phyloP scores from a whole-genome alignment of 495 filamentous ascomycete genomes.

The Hypoxylon subgilvum region DNA sequence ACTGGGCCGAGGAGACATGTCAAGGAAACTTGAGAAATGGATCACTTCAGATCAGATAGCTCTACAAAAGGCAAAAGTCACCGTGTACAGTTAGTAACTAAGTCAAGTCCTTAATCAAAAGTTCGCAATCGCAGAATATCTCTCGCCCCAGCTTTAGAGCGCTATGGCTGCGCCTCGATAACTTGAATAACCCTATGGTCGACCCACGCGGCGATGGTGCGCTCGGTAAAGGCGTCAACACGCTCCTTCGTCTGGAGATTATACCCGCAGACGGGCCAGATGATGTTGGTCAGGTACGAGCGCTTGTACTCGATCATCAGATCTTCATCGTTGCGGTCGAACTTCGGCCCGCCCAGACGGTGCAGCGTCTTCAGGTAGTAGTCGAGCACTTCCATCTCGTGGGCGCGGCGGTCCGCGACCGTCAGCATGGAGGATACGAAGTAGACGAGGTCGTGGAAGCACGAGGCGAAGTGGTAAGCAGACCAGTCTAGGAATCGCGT shows the following conservation, averaged over 20 bases:
- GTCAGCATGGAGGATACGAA: constrained; percentile 41
- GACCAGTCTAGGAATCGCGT: constrained; percentile 49
- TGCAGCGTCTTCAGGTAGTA: constrained; percentile 40
- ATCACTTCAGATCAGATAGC: too few species aligned
- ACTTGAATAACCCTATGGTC: constrained; percentile 46
- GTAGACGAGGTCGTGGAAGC: constrained; percentile 46
- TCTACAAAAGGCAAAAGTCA: too few species aligned
- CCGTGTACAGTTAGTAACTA: too few species aligned
- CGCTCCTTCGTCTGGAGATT: constrained; percentile 40
- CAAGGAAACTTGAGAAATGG: too few species aligned
- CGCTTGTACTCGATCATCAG: constrained; percentile 44
- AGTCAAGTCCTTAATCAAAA: too few species aligned
- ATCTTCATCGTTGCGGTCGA: constrained; percentile 35
- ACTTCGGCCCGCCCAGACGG: constrained; percentile 33
- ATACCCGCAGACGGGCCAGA: constrained; percentile 43
- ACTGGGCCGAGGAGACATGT: too few species aligned
- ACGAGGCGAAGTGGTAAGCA: constrained; percentile 41
- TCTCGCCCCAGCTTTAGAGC: too few species aligned
- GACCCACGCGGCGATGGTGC: constrained; percentile 42
- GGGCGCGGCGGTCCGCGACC: constrained; percentile 40
- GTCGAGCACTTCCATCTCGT: constrained; percentile 43
- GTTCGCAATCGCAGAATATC: too few species aligned
- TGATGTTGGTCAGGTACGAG: constrained; percentile 41
- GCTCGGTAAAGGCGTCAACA: constrained; percentile 41
- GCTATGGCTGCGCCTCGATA: constrained; percentile 36